Evolutionary conservation across 441 rosid genomes (phyloP).

Genomic region (Gossypium trilobum): DNA sequence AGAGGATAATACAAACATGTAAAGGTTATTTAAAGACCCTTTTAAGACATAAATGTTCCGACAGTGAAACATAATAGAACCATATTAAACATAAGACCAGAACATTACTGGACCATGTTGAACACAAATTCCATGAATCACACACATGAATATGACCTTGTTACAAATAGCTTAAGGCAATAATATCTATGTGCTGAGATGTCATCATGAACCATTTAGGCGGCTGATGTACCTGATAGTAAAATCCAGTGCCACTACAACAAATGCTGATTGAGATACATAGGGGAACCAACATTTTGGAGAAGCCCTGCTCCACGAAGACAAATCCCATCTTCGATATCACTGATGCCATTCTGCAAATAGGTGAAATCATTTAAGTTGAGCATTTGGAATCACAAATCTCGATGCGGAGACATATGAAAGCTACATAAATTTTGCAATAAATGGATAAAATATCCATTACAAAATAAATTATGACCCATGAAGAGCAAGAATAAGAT

Average conservation of each 20-base stretch:
- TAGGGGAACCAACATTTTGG: conserved; percentile 55
- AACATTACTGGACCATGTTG: not conserved
- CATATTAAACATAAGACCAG: not conserved
- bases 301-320: conserved; percentile 80
- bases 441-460: not conserved
- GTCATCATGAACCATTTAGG: not conserved
- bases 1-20: not conserved
- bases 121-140: not conserved
- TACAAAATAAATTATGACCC: not conserved
- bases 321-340: conserved; percentile 96
- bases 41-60: not conserved
- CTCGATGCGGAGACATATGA: not conserved
- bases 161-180: not conserved
- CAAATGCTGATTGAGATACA: conserved; percentile 78
- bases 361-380: conserved; percentile 15
- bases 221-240: conserved; percentile 59
- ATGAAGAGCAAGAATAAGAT: conserved; percentile 11
- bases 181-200: not conserved
- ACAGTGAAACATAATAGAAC: conserved; percentile 1
- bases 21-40: not conserved
- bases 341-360: conserved; percentile 87
- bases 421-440: not conserved
- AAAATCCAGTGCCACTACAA: conserved; percentile 85
- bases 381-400: not conserved
- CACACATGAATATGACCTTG: not conserved